A percentile compares a stretch with the other conserved stretches of the same genome.
Conservation (phyloP, 192 early-diverging fungal species). For the Pilaira anomala region DNA sequence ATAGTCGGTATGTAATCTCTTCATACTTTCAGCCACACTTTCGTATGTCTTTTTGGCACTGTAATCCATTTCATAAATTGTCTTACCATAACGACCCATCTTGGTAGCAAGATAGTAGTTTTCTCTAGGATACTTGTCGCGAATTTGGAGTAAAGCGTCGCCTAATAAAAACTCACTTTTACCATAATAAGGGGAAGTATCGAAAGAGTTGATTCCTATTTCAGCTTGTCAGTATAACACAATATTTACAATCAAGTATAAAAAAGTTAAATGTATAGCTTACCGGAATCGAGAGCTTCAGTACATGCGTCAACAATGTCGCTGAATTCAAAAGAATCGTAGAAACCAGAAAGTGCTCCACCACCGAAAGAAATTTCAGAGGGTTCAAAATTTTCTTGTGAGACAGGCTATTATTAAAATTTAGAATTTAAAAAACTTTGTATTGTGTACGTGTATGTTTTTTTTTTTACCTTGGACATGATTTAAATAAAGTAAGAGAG, state of each 20-base stretch:
- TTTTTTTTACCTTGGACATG: no score
- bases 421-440: neutral
- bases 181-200: constrained; percentile 74
- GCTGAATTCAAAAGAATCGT: constrained; percentile 45
- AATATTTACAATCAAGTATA: no score
- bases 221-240: neutral
- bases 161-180: constrained; percentile 66
- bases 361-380: constrained; percentile 54
- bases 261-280: neutral
- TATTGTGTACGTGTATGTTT: no score
- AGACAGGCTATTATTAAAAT: constrained; percentile 3
- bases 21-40: constrained; percentile 60
- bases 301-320: constrained; percentile 45
- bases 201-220: constrained; percentile 62
- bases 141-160: constrained; percentile 47
- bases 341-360: constrained; percentile 46
- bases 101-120: constrained; percentile 70
- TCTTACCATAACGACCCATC: constrained; percentile 68
- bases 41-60: constrained; percentile 42
- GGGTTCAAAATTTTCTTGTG: constrained; percentile 34
- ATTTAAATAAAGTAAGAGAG: no score
- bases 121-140: constrained; percentile 55
- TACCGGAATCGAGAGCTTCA: constrained; percentile 48
- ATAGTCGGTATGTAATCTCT: constrained; percentile 58
- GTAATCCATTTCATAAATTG: constrained; percentile 63